Conservation (phyloP, 2,329 filamentous ascomycete genomes). For the Aspergillus sp. region DNA sequence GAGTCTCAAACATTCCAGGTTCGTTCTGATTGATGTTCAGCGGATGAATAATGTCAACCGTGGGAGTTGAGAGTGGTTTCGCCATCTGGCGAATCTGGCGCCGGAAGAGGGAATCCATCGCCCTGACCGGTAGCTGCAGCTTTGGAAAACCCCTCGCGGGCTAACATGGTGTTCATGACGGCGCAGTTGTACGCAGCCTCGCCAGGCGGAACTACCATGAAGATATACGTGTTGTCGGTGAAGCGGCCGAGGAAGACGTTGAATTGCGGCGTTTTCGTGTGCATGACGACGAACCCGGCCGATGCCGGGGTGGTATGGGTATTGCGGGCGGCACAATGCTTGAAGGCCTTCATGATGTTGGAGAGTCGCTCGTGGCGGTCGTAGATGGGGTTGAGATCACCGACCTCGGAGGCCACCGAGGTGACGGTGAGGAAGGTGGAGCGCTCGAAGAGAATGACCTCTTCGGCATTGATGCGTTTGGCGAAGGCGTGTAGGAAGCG, state of each 20-base stretch:
- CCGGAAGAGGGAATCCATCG: slow-evolving; percentile 43
- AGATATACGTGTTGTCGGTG: slow-evolving; percentile 96
- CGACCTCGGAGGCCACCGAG: slow-evolving; percentile 75
- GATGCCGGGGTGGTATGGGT: slow-evolving; percentile 45
- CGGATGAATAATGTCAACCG: slow-evolving; percentile 11
- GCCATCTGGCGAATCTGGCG: slow-evolving; percentile 29
- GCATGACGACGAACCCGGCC: slow-evolving; percentile 47
- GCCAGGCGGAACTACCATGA: slow-evolving; percentile 85
- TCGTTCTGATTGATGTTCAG: not conserved
- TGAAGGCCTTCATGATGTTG: slow-evolving; percentile 98
- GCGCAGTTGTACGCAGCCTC: slow-evolving; percentile 90
- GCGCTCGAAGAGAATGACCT: slow-evolving; percentile 91
- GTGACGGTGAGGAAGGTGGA: slow-evolving; percentile 97
- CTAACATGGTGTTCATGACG: slow-evolving; percentile 84
- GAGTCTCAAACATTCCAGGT: not conserved
- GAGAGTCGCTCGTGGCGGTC: slow-evolving; percentile 94
- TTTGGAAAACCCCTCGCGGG: slow-evolving; percentile 75
- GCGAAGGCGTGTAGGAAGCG: slow-evolving; percentile 79
- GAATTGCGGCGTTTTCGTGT: slow-evolving; percentile 62
- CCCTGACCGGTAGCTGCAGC: slow-evolving; percentile 50
- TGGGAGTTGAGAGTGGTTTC: slow-evolving; percentile 10
- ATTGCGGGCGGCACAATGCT: slow-evolving; percentile 64
- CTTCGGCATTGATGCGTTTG: slow-evolving; percentile 83
- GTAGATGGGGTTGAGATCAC: slow-evolving; percentile 77
- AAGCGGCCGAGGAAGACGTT: slow-evolving; percentile 94